A percentile compares a stretch with the other conserved stretches of the same genome.
Conservation (phyloP, 306 rosid genomes). For the Psophocarpus tetragonolobus region DNA sequence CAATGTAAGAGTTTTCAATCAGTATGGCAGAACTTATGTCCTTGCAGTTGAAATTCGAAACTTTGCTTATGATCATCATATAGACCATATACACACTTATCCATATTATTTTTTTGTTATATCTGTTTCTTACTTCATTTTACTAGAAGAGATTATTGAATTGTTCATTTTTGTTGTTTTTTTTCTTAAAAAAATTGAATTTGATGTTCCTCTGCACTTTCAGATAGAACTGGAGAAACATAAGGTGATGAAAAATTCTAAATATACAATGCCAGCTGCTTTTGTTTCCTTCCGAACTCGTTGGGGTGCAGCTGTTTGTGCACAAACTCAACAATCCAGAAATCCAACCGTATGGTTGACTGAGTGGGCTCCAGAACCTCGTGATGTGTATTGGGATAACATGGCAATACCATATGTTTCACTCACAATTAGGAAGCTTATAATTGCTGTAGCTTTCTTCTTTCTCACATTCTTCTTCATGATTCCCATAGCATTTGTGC, state of each 20-base stretch:
- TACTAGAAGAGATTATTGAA: conserved; percentile 7
- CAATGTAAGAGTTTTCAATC: neutral
- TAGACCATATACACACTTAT: neutral
- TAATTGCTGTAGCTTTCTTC: conserved; percentile 89
- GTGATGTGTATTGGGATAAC: conserved; percentile 94
- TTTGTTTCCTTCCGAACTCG: conserved; percentile 91
- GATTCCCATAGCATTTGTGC: conserved; percentile 97
- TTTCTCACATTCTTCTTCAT: conserved; percentile 95
- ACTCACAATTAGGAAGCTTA: conserved; percentile 81
- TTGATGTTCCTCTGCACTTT: conserved; percentile 23
- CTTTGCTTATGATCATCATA: neutral
- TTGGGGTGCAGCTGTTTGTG: conserved; percentile 98
- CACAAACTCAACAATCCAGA: conserved; percentile 91
- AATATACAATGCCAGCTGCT: conserved; percentile 79
- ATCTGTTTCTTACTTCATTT: conserved; percentile 7
- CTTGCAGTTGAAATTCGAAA: neutral
- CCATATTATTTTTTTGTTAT: conserved; percentile 4
- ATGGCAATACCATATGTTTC: conserved; percentile 93
- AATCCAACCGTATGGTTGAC: conserved; percentile 93
- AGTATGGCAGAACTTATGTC: neutral
- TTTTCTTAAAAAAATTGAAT: neutral
- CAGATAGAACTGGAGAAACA: conserved; percentile 79
- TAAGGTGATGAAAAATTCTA: conserved; percentile 53
- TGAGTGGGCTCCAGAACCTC: conserved; percentile 98
- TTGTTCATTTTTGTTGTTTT: neutral